Base-by-base conservation (phyloP, 2,329 filamentous ascomycete species). In the Aspergillus fructus region DNA sequence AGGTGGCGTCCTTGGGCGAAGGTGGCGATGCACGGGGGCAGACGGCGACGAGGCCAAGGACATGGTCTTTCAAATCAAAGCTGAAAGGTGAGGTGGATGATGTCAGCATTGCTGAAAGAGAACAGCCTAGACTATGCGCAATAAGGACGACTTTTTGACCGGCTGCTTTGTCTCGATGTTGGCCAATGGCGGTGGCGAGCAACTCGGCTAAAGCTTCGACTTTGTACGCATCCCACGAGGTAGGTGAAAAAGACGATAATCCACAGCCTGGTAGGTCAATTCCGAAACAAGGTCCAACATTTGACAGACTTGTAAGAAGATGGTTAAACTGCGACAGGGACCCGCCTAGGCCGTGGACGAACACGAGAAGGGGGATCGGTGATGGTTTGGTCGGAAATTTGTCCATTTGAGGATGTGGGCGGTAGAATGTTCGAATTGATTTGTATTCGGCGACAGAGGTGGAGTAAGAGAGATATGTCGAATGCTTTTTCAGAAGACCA, bases 211-310 rank as follows among this genome's bases (percentile, higher is more conserved):
- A 79, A 1, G 89, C 86, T 41, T 91, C 85, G 1, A 88, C 85
- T 0, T 85, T 88, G 71, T 97, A 99, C 7, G 93, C 91, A 43
- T 85, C 82, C 87, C 90, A 93, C 21, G 81, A 74, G 15, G 79
- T 85, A 19, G 89, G 88, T 15, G 83, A 78, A 73, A 93, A 96
- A 8, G 82, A 78, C 2, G 93, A 97, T 21, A 88, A 79, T 30
- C 94, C 94, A 66, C 93, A 96, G 40, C 94, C 94, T 1, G 94
- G 93, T 4, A 97, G 81, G 71, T 99, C 94, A 61, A 97, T 86
- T 4, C 91, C 90, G 40, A 96, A 81, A 71, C 93, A 96, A 48
- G 92, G 88, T 12, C 90, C 91, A 49, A 92, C 79, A 69, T 96
- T 91, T 50, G 89, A 85, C 48, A 99, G 81, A 72, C 90, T 94